Percentiles rank a stretch among this genome's conserved stretches.
Evolutionary conservation across 2,329 filamentous ascomycete species (phyloP).

Genomic region (Nemania sp.): DNA sequence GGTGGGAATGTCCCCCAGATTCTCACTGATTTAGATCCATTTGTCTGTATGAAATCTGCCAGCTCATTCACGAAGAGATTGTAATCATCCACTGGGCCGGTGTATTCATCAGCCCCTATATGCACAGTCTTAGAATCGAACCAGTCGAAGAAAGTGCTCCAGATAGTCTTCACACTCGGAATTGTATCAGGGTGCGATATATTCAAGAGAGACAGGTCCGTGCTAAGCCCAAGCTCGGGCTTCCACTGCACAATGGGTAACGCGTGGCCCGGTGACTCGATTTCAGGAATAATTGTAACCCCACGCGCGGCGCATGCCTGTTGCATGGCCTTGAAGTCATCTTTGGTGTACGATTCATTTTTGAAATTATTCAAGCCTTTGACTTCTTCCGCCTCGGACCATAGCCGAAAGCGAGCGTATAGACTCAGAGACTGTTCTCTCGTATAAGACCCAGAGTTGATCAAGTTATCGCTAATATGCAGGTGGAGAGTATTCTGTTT

Average conservation of each 20-base stretch:
- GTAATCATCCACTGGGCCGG: slow-evolving; percentile 50
- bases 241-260: slow-evolving; percentile 62
- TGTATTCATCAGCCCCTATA: slow-evolving; percentile 61
- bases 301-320: slow-evolving; percentile 55
- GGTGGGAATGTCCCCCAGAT: slow-evolving; percentile 62
- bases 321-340: slow-evolving; percentile 57
- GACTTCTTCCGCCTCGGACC: slow-evolving; percentile 52
- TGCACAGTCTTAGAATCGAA: slow-evolving; percentile 59
- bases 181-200: slow-evolving; percentile 58
- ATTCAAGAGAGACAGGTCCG: slow-evolving; percentile 56
- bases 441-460: slow-evolving; percentile 51
- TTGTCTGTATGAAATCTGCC: slow-evolving; percentile 47
- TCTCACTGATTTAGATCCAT: slow-evolving; percentile 49
- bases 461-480: slow-evolving; percentile 61
- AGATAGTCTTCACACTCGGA: slow-evolving; percentile 56
- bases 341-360: slow-evolving; percentile 59
- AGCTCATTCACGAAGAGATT: slow-evolving; percentile 57
- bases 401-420: slow-evolving; percentile 59
- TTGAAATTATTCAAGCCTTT: slow-evolving; percentile 52
- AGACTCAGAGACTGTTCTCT: slow-evolving; percentile 51
- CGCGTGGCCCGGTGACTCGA: slow-evolving; percentile 62
- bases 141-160: slow-evolving; percentile 57
- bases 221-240: slow-evolving; percentile 53
- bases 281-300: slow-evolving; percentile 61
- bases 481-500: slow-evolving; percentile 63